Percentiles rank a stretch among this genome's conserved stretches.
These are phyloP conservation scores for Paramecium biaurelia DNA, from an alignment of 73 alveolate genomes.

Conservation along the genomic window DNA sequence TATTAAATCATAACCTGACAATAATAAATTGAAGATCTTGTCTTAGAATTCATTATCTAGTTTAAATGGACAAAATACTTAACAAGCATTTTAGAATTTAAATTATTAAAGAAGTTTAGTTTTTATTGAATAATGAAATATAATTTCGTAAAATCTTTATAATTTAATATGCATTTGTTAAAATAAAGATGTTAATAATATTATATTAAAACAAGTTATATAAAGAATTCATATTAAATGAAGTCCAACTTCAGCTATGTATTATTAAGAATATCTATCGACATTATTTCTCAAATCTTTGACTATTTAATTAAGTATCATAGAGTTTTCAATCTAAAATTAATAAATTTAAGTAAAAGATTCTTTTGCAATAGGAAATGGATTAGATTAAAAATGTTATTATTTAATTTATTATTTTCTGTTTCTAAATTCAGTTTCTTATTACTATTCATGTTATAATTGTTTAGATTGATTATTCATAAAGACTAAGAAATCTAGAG, in stretches of 20 bases:
- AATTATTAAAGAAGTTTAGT: not conserved
- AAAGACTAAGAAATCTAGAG: slow-evolving; percentile 16
- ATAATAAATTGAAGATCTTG: not conserved
- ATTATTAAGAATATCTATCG: not conserved
- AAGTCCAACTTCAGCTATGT: slow-evolving; percentile 7
- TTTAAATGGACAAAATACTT: not conserved
- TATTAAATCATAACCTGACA: not conserved
- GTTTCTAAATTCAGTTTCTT: not conserved
- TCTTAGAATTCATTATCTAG: not conserved
- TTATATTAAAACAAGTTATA: not conserved
- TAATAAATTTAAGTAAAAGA: not conserved
- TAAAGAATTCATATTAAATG: not conserved
- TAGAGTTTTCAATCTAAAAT: not conserved
- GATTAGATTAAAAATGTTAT: not conserved
- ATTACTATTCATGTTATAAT: not conserved
- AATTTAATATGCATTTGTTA: not conserved
- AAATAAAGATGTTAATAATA: not conserved
- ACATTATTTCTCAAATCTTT: slow-evolving; percentile 12
- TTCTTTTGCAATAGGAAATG: not conserved
- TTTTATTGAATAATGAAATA: not conserved
- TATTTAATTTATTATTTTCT: not conserved
- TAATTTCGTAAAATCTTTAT: not conserved
- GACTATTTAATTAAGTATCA: not conserved
- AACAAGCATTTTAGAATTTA: not conserved
- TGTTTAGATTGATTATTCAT: slow-evolving; percentile 16